Conservation (phyloP, 768 basidiomycete species). For the Kockovaella imperatae region DNA sequence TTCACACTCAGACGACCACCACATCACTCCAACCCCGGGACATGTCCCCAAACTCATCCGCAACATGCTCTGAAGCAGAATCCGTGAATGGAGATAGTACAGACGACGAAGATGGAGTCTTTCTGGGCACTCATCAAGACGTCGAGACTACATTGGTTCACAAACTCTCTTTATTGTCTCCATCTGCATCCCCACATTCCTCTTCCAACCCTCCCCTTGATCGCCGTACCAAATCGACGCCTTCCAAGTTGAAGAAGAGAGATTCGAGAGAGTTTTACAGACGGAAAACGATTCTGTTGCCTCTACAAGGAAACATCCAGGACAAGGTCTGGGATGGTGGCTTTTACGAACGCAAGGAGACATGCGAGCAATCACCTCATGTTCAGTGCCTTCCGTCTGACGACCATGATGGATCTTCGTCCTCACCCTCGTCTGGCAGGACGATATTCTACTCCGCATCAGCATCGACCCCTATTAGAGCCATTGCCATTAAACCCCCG, state of each 20-base stretch:
- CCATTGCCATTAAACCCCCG: neutral
- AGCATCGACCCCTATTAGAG: neutral
- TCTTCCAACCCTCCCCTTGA: neutral
- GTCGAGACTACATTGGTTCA: constrained; percentile 10
- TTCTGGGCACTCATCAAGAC: constrained; percentile 19
- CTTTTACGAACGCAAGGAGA: constrained; percentile 12
- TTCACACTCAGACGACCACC: too few species aligned
- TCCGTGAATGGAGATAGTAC: too few species aligned
- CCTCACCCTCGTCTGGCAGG: neutral
- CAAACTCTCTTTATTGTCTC: constrained; percentile 15
- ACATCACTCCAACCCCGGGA: too few species aligned
- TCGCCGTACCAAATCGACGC: neutral
- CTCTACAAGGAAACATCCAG: too few species aligned
- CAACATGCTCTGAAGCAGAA: too few species aligned
- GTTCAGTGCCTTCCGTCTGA: too few species aligned
- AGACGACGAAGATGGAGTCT: constrained; percentile 25
- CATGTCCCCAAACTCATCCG: too few species aligned
- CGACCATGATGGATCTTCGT: neutral
- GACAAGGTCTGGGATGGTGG: constrained; percentile 8
- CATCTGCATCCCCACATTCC: too few species aligned
- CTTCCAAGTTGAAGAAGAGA: constrained; percentile 10
- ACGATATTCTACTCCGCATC: too few species aligned
- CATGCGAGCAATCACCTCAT: too few species aligned
- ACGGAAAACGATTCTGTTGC: constrained; percentile 22
- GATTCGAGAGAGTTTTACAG: constrained; percentile 35